Evolutionary conservation across 2,329 filamentous ascomycete species (phyloP).

Genomic region (Neonectria sp.): DNA sequence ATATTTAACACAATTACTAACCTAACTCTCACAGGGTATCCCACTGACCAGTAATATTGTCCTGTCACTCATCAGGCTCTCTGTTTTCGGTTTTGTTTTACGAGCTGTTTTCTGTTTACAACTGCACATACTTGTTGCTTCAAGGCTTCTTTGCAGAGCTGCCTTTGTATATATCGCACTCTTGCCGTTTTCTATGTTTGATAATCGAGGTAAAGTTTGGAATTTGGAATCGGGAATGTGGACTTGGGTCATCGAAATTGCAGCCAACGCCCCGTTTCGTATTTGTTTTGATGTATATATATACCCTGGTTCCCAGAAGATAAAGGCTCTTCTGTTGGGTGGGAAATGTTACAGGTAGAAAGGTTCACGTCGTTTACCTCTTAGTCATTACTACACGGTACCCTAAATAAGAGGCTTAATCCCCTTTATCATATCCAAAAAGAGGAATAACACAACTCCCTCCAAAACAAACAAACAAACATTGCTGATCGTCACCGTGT

Average conservation of each 20-base stretch:
- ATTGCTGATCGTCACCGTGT: slow-evolving; percentile 16
- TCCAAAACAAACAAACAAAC: not conserved
- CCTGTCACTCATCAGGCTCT: not conserved
- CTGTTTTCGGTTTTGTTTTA: not conserved
- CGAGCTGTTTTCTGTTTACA: not conserved
- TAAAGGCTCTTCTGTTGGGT: not conserved
- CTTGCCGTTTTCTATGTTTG: slow-evolving; percentile 2
- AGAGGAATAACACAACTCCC: not conserved
- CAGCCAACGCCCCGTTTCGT: not conserved
- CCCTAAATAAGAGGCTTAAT: slow-evolving; percentile 5
- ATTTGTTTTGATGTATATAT: not conserved
- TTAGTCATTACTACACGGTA: slow-evolving; percentile 3
- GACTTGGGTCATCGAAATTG: slow-evolving; percentile 15
- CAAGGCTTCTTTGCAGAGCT: not conserved
- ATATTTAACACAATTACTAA: not conserved
- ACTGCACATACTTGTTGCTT: slow-evolving; percentile 13
- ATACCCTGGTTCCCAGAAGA: slow-evolving; percentile 9
- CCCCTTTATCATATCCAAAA: not conserved
- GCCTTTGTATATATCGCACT: not conserved
- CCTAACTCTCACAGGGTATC: slow-evolving; percentile 36
- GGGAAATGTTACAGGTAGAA: not conserved
- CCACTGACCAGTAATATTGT: slow-evolving; percentile 5
- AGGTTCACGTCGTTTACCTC: slow-evolving; percentile 9
- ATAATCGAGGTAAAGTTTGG: not conserved
- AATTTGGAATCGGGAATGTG: slow-evolving; percentile 8